Percentiles rank a stretch among this genome's conserved stretches.
phyloP scores from a whole-genome alignment of 345 rosid genomes.

The Limnanthes douglasii region DNA sequence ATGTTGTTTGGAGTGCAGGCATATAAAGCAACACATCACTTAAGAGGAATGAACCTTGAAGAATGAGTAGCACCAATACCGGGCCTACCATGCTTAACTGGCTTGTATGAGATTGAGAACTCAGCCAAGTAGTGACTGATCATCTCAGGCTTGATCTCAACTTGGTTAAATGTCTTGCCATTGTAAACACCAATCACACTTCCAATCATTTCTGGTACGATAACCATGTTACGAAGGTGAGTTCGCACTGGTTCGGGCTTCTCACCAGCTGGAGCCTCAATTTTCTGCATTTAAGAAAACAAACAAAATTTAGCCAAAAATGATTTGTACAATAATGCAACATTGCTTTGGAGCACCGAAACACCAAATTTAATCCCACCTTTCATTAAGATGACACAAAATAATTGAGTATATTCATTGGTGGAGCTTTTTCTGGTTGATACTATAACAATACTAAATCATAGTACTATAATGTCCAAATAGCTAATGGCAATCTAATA shows the following conservation, averaged over 20 bases:
- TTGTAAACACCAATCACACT: slow-evolving; percentile 90
- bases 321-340: too few species aligned
- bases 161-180: slow-evolving; percentile 90
- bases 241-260: slow-evolving; percentile 93
- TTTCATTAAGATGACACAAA: too few species aligned
- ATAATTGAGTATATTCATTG: too few species aligned
- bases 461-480: too few species aligned
- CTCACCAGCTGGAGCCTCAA: slow-evolving; percentile 92
- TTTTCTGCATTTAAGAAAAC: too few species aligned
- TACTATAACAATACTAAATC: too few species aligned
- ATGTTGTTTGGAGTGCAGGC: neutral
- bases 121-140: slow-evolving; percentile 77
- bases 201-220: slow-evolving; percentile 96
- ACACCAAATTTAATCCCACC: too few species aligned
- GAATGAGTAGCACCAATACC: slow-evolving; percentile 98
- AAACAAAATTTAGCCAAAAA: too few species aligned
- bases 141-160: slow-evolving; percentile 97
- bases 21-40: slow-evolving; percentile 19
- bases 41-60: slow-evolving; percentile 92
- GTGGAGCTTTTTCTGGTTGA: too few species aligned
- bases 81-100: slow-evolving; percentile 95
- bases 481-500: too few species aligned
- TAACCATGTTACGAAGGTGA: slow-evolving; percentile 82
- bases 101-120: slow-evolving; percentile 80
- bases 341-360: too few species aligned